Evolutionary conservation across 225 moss, liverwort and hornwort genomes (phyloP).

Genomic region (Physcomitrellopsis africana): DNA sequence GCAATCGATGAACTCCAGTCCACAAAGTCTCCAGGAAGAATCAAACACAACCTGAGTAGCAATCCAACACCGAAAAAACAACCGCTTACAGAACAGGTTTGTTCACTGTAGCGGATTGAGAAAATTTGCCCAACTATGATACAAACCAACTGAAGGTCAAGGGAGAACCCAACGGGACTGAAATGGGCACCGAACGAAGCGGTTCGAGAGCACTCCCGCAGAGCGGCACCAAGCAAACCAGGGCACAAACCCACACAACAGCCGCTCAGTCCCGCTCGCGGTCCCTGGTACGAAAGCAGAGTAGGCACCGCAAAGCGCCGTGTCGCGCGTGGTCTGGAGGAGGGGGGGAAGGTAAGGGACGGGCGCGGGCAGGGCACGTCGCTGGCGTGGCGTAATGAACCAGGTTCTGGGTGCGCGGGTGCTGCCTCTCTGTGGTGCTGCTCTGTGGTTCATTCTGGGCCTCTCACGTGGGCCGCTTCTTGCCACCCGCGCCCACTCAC

Average conservation of each 20-base stretch:
- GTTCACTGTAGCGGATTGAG: neutral
- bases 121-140: neutral
- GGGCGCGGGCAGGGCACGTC: neutral
- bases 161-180: neutral
- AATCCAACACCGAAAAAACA: too few species aligned
- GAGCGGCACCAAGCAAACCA: neutral
- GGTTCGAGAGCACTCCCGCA: neutral
- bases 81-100: too few species aligned
- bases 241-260: neutral
- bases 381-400: neutral
- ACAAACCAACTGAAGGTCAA: too few species aligned
- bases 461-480: neutral
- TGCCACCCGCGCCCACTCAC: too few species aligned
- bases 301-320: neutral
- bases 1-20: neutral
- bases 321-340: neutral
- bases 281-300: neutral
- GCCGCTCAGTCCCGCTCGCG: neutral
- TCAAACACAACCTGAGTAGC: neutral
- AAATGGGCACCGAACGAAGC: neutral
- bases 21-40: neutral
- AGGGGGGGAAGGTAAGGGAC: too few species aligned
- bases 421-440: neutral
- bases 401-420: neutral
- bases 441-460: neutral